Conservation (phyloP, 2,329 filamentous ascomycete species). For the Penicillium sp. region DNA sequence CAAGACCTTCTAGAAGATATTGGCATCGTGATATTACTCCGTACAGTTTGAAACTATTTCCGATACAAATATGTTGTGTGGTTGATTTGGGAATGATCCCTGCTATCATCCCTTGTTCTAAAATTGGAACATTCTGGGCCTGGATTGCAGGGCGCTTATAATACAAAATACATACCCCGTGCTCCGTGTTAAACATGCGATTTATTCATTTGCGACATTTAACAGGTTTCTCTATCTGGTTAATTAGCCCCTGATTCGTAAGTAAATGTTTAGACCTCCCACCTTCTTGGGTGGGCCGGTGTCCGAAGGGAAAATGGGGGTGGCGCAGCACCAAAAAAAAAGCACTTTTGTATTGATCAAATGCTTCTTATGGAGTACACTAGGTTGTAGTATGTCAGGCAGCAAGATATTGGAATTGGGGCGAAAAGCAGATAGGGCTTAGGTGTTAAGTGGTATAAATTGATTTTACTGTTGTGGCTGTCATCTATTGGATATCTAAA, state of each 20-base stretch:
- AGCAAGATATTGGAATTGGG: background rate
- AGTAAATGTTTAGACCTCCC: background rate
- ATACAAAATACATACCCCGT: background rate
- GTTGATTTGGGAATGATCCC: background rate
- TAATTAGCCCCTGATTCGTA: background rate
- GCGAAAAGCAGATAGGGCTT: too few species aligned
- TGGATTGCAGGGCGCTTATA: background rate
- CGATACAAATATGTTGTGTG: background rate
- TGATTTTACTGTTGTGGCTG: background rate
- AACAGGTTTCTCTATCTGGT: background rate
- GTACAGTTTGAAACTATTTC: background rate
- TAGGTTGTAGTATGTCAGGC: background rate
- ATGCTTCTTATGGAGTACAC: background rate
- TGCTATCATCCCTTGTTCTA: slow-evolving; percentile 7
- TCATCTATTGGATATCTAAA: background rate
- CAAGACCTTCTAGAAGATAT: slow-evolving; percentile 15
- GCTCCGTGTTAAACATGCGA: background rate
- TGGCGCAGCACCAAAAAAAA: background rate
- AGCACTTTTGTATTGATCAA: background rate
- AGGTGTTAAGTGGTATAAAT: background rate
- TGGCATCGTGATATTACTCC: background rate
- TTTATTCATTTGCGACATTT: background rate
- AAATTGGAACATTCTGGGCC: slow-evolving; percentile 1
- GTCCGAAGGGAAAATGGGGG: background rate
- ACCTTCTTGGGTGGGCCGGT: background rate